Percentiles rank a stretch among this genome's conserved stretches.
These are phyloP conservation scores for Ceraceosorus guamensis DNA, from an alignment of 1,284 basidiomycete genomes.

Conservation along the genomic window DNA sequence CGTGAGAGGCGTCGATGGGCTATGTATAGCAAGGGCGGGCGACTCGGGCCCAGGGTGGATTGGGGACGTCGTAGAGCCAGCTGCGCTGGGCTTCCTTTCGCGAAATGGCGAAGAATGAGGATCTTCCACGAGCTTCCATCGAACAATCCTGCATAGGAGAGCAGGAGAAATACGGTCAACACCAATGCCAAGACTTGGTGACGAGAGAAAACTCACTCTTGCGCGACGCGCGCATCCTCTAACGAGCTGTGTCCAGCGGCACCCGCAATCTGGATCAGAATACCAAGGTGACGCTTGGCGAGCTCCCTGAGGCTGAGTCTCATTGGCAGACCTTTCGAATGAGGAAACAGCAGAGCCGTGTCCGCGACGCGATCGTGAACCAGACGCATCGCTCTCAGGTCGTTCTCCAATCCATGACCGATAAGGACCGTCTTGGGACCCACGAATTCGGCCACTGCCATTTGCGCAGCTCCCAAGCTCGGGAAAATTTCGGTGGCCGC, in stretches of 20 bases:
- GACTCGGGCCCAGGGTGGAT: too few relatives aligned
- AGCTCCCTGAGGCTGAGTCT: conserved; percentile 36
- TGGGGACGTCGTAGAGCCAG: too few relatives aligned
- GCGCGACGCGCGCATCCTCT: conserved; percentile 27
- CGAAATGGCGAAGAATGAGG: background rate
- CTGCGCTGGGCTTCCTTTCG: too few relatives aligned
- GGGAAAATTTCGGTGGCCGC: conserved; percentile 19
- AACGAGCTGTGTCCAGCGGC: conserved; percentile 35
- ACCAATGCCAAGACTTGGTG: background rate
- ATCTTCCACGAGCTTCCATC: conserved; percentile 6
- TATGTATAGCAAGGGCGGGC: too few relatives aligned
- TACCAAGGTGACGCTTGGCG: conserved; percentile 29
- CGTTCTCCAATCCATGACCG: conserved; percentile 45
- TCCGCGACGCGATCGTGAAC: conserved; percentile 37
- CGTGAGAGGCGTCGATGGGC: too few relatives aligned
- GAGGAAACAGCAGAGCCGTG: conserved; percentile 38
- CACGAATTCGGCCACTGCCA: too few relatives aligned
- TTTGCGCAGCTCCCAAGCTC: too few relatives aligned
- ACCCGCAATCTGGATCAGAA: conserved; percentile 36
- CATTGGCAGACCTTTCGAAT: conserved; percentile 39
- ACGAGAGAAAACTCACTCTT: conserved; percentile 7
- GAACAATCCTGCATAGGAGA: background rate
- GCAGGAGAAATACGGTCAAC: background rate
- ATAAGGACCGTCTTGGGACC: conserved; percentile 33
- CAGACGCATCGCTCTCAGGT: conserved; percentile 35